Evolutionary conservation across 2,329 filamentous ascomycete genomes (phyloP).

Genomic region (Thelonectria blattea): DNA sequence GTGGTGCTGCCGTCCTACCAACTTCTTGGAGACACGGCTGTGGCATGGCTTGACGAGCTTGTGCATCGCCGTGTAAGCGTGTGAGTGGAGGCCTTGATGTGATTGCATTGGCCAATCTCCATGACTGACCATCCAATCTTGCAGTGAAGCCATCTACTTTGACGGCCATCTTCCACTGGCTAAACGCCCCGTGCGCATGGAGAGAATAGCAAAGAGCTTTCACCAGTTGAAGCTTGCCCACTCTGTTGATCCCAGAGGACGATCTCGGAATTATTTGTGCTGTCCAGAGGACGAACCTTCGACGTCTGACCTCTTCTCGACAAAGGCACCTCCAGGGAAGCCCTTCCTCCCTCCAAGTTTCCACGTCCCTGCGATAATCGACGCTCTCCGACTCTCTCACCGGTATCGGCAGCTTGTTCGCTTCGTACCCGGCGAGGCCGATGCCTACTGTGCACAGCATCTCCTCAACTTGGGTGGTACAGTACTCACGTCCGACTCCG

Average conservation of each 20-base stretch:
- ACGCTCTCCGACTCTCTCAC: slow-evolving; percentile 62
- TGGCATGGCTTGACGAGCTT: slow-evolving; percentile 69
- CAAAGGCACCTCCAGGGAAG: slow-evolving; percentile 36
- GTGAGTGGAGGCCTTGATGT: slow-evolving; percentile 50
- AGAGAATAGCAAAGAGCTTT: slow-evolving; percentile 65
- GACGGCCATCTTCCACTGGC: slow-evolving; percentile 77
- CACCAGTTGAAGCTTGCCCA: slow-evolving; percentile 58
- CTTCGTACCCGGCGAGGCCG: slow-evolving; percentile 84
- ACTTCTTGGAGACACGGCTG: slow-evolving; percentile 63
- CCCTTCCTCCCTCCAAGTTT: slow-evolving; percentile 66
- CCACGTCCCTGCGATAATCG: slow-evolving; percentile 77
- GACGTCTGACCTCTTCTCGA: slow-evolving; percentile 34
- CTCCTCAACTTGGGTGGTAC: slow-evolving; percentile 60
- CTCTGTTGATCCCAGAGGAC: slow-evolving; percentile 40
- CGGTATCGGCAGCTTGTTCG: slow-evolving; percentile 52
- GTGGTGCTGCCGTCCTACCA: slow-evolving; percentile 66
- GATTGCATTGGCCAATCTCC: neutral
- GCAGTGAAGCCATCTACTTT: slow-evolving; percentile 73
- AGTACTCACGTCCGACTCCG: slow-evolving; percentile 84
- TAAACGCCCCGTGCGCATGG: slow-evolving; percentile 68
- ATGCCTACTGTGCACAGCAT: slow-evolving; percentile 75
- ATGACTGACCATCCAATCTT: slow-evolving; percentile 9
- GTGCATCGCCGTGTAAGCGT: slow-evolving; percentile 61
- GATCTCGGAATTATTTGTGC: slow-evolving; percentile 31
- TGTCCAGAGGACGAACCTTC: slow-evolving; percentile 17